Base-by-base conservation (phyloP, 108 stramenopile genomes). In the Fragilaria radians region DNA sequence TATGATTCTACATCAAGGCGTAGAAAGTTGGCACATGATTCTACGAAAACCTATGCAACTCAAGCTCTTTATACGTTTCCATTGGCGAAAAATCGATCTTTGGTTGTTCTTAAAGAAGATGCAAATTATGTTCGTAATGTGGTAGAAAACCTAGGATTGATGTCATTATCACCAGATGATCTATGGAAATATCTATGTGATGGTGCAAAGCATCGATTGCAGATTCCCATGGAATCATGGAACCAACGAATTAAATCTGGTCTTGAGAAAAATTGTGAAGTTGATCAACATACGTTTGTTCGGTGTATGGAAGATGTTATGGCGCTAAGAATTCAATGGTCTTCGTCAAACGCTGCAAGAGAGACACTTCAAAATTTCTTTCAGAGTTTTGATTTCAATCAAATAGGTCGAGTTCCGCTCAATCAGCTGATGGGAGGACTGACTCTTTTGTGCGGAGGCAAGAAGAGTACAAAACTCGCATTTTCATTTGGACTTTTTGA, bases 361-460 rank as follows among this genome's bases (percentile, higher is more conserved):
- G 42, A 69, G 61, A 36, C 72, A 67, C 71, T 94, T 1, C 63
- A 59, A 31, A 94, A 89, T 55, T 83, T 94, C 26, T 94, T 81
- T 59, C 76, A 78, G 21, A 86, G 89, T 54, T 94, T 87, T 69
- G 87, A 94, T 61, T 50, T 94, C 11, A 46, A 64, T 19, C 85
- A 88, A 67, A 57, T 59, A 4, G 81, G 89, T 46, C 66, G 57
- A 51, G 92, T 89, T 7, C 68, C 83, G 1, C 57, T 88, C 50
- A 86, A 86, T 61, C 86, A 94, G 54, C 80, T 94, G 28, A 90
- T 94, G 92, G 86, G 87, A 45, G 92, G 92, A 3, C 54, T 94
- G 31, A 82, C 85, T n/a, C 70, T 94, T 7, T 57, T 94, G 1
- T 91, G 88, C 42, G 84, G 79, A 0, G 93, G 89, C 11, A 85